phyloP scores from a whole-genome alignment of 176 grass and related monocot species.

The Saccharum officinarum region DNA sequence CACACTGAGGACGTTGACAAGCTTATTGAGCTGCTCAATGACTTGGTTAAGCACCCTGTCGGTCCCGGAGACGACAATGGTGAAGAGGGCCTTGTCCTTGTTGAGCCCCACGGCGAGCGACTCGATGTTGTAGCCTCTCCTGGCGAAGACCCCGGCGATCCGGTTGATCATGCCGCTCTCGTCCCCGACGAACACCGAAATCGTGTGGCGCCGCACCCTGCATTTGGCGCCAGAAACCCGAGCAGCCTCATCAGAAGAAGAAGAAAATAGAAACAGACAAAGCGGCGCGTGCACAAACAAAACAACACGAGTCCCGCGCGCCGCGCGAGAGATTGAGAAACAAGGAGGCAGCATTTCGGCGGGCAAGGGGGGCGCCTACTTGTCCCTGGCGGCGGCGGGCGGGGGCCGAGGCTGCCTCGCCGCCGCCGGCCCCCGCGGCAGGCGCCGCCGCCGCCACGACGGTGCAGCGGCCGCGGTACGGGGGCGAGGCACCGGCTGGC shows the following conservation, averaged over 20 bases:
- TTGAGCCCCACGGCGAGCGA: conserved; percentile 97
- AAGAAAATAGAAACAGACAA: not conserved
- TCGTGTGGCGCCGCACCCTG: conserved; percentile 83
- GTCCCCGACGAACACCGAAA: conserved; percentile 96
- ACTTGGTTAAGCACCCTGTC: conserved; percentile 78
- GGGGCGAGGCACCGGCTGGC: not conserved
- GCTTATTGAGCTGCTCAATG: conserved; percentile 91
- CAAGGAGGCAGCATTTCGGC: not conserved
- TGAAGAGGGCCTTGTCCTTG: conserved; percentile 96
- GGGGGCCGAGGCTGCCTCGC: conserved; percentile 23
- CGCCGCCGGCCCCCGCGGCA: not conserved
- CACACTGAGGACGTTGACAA: conserved; percentile 83
- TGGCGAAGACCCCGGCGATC: conserved; percentile 90
- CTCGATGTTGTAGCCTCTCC: conserved; percentile 98
- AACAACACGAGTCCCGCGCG: not conserved
- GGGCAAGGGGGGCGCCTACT: conserved; percentile 16
- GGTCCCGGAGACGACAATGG: conserved; percentile 89
- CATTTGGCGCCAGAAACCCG: conserved; percentile 17
- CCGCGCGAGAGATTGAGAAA: not conserved
- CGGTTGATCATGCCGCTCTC: conserved; percentile 99
- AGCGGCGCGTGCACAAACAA: not conserved
- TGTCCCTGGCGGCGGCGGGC: conserved; percentile 38
- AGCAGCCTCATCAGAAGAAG: not conserved
- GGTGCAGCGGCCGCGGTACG: not conserved
- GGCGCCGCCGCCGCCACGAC: conserved; percentile 10